Conservation (phyloP, 768 basidiomycete genomes). For the Suillus spraguei region DNA sequence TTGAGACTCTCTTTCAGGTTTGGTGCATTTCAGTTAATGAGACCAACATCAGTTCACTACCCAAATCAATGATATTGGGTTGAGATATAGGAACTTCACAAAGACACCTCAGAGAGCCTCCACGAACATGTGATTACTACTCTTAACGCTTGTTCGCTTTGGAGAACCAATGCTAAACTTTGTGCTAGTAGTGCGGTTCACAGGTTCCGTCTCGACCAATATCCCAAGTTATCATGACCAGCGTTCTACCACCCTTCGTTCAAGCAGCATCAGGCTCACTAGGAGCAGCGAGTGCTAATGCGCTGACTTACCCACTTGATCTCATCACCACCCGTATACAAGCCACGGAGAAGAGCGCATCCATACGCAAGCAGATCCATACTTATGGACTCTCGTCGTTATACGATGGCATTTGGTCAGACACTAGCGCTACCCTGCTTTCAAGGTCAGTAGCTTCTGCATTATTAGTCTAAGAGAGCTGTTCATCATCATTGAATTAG, state of each 20-base stretch:
- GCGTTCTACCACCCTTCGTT: slow-evolving; percentile 57
- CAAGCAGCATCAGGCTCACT: slow-evolving; percentile 61
- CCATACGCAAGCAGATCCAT: slow-evolving; percentile 27
- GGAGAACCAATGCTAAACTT: neutral
- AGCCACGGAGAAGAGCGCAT: slow-evolving; percentile 14
- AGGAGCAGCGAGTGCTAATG: slow-evolving; percentile 56
- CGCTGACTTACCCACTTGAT: slow-evolving; percentile 59
- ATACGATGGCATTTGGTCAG: slow-evolving; percentile 53
- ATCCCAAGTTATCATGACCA: slow-evolving; percentile 46
- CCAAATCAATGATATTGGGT: too few species aligned
- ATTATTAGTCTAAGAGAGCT: neutral
- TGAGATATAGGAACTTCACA: neutral
- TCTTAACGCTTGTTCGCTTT: neutral
- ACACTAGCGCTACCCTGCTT: slow-evolving; percentile 54
- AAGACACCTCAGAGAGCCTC: too few species aligned
- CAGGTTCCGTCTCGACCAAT: neutral
- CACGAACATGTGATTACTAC: neutral
- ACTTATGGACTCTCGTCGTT: slow-evolving; percentile 47
- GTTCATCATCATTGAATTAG: slow-evolving; percentile 28
- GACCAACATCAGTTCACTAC: too few species aligned
- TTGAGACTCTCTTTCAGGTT: too few species aligned
- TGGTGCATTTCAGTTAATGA: too few species aligned
- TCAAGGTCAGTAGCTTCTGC: slow-evolving; percentile 47
- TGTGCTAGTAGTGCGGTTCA: too few species aligned
- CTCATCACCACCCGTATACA: slow-evolving; percentile 57